Conservation (phyloP, 202 grass and related monocot species). For the Alloteropsis angusta region DNA sequence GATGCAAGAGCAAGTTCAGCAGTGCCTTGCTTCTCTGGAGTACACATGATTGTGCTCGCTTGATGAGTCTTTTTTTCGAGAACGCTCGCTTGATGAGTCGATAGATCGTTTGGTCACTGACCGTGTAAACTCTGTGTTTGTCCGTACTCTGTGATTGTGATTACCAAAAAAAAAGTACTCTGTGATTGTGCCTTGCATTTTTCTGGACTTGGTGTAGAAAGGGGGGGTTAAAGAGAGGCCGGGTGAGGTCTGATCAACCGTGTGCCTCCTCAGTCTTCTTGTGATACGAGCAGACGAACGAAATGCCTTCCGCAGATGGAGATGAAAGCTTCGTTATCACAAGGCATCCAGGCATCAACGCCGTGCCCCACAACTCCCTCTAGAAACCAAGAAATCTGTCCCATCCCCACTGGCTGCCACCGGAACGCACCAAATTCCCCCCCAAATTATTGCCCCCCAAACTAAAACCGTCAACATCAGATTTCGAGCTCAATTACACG, state of each 20-base stretch:
- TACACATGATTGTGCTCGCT: neutral
- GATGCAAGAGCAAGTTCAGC: neutral
- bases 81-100: neutral
- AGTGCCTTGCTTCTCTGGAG: neutral
- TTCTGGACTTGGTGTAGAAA: too few species aligned
- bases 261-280: neutral
- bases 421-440: neutral
- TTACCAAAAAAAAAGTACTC: too few species aligned
- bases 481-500: neutral
- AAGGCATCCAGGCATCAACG: neutral
- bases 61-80: too few species aligned
- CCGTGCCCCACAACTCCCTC: conserved; percentile 11
- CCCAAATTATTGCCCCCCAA: conserved; percentile 15
- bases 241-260: neutral
- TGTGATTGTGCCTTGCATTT: too few species aligned
- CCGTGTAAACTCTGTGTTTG: neutral
- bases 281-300: conserved; percentile 19
- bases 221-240: neutral
- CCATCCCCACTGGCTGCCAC: neutral
- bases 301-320: conserved; percentile 12
- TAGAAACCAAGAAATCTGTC: conserved; percentile 42
- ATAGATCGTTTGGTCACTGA: neutral
- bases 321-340: conserved; percentile 34
- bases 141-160: too few species aligned
- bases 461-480: conserved; percentile 23